Evolutionary conservation across 495 filamentous ascomycete species (phyloP).

Genomic region (Wilcoxina mikolae): DNA sequence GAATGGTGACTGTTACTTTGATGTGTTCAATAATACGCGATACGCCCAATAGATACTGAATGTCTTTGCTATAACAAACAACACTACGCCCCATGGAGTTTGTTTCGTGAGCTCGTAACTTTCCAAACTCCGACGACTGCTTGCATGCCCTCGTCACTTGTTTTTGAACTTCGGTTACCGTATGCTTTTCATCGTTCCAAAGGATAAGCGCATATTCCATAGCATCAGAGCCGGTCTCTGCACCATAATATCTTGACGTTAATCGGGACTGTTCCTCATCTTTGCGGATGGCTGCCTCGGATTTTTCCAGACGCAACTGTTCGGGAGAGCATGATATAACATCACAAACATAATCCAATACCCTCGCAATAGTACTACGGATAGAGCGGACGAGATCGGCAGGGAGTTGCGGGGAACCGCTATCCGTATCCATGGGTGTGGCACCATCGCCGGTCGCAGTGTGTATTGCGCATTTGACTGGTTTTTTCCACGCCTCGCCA

Average conservation of each 20-base stretch:
- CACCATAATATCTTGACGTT: conserved; percentile 55
- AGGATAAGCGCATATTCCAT: conserved; percentile 73
- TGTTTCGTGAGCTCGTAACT: conserved; percentile 67
- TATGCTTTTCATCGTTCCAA: conserved; percentile 99
- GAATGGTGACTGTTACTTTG: conserved; percentile 88
- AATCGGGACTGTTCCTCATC: conserved; percentile 74
- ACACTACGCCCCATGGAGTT: conserved; percentile 76
- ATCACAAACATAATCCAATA: conserved; percentile 88
- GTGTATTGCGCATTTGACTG: conserved; percentile 87
- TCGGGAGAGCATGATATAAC: conserved; percentile 96
- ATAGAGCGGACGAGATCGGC: conserved; percentile 59
- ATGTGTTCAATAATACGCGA: conserved; percentile 82
- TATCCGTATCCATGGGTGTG: conserved; percentile 38
- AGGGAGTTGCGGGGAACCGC: conserved; percentile 36
- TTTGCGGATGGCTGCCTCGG: conserved; percentile 55
- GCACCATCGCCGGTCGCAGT: conserved; percentile 43
- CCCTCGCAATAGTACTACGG: conserved; percentile 65
- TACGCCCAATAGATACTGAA: conserved; percentile 55
- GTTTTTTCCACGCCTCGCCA: conserved; percentile 75
- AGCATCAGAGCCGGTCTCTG: conserved; percentile 38
- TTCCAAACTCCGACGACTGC: conserved; percentile 49
- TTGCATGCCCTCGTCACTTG: conserved; percentile 85
- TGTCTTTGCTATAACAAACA: conserved; percentile 54
- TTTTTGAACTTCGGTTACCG: conserved; percentile 72
- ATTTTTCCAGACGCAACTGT: conserved; percentile 74